These are phyloP conservation scores for Trametes coccinea DNA, from an alignment of 768 basidiomycete genomes.

Conservation along the genomic window DNA sequence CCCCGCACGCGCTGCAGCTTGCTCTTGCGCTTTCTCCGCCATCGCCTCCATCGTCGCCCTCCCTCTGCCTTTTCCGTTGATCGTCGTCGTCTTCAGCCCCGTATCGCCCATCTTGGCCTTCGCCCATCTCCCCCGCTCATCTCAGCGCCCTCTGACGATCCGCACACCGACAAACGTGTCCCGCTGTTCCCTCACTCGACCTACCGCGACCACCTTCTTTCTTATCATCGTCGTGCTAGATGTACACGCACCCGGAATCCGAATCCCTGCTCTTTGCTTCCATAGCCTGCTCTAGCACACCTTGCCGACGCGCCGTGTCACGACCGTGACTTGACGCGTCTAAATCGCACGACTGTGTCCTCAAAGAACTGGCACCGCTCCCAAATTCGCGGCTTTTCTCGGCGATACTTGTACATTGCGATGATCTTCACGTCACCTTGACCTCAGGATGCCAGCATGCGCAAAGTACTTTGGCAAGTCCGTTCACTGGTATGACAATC, in stretches of 20 bases:
- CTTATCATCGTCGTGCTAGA: neutral
- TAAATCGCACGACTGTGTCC: neutral
- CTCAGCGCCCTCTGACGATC: neutral
- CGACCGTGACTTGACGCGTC: neutral
- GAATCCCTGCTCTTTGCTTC: too few relatives aligned
- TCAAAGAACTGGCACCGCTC: neutral
- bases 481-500: too few relatives aligned
- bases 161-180: constrained; percentile 15
- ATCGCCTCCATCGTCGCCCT: neutral
- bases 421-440: constrained; percentile 12
- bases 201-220: neutral
- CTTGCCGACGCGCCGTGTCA: neutral
- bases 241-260: too few relatives aligned
- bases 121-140: constrained; percentile 1
- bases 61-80: constrained; percentile 5
- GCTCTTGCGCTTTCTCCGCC: constrained; percentile 3
- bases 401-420: neutral
- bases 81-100: constrained; percentile 13
- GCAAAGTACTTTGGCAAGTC: neutral
- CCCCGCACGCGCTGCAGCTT: constrained; percentile 1
- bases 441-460: neutral
- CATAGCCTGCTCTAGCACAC: neutral
- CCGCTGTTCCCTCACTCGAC: neutral
- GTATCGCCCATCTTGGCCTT: constrained; percentile 2
- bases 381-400: neutral